Evolutionary conservation across 2,329 filamentous ascomycete genomes (phyloP).

Genomic region (Ceratocystis diversiconidia): DNA sequence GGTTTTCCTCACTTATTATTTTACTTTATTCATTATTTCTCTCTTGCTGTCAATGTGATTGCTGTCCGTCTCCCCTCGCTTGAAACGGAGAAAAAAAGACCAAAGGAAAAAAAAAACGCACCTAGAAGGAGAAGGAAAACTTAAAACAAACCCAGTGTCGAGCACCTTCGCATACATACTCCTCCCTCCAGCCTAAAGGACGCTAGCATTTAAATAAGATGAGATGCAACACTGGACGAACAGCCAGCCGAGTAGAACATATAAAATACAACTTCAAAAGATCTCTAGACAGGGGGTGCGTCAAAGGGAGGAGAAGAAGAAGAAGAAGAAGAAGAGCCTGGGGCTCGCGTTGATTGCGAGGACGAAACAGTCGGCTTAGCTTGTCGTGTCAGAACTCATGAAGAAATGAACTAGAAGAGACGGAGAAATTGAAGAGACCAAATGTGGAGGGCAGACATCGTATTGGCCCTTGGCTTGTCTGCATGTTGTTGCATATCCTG

Average conservation of each 20-base stretch:
- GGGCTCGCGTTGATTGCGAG: background rate
- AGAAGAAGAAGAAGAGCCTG: background rate
- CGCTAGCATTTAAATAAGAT: background rate
- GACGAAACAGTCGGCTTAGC: background rate
- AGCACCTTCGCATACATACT: background rate
- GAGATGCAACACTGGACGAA: slow-evolving; percentile 2
- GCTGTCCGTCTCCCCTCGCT: background rate
- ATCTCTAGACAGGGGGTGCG: background rate
- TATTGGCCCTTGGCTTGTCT: too few relatives aligned
- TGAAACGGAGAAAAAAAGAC: background rate
- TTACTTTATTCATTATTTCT: background rate
- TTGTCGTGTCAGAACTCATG: background rate
- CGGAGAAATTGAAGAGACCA: too few relatives aligned
- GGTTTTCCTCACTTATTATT: background rate
- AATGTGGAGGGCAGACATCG: too few relatives aligned
- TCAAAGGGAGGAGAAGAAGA: background rate
- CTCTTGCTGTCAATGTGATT: background rate
- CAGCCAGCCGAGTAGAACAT: background rate
- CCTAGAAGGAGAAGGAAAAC: background rate
- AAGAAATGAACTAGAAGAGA: too few relatives aligned
- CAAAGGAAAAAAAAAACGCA: background rate
- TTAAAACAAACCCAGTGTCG: background rate
- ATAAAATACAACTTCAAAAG: background rate
- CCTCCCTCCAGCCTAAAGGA: background rate
- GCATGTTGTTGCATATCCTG: too few relatives aligned